Conservation (phyloP, 2,329 filamentous ascomycete genomes). For the Ascochyta rabiei region DNA sequence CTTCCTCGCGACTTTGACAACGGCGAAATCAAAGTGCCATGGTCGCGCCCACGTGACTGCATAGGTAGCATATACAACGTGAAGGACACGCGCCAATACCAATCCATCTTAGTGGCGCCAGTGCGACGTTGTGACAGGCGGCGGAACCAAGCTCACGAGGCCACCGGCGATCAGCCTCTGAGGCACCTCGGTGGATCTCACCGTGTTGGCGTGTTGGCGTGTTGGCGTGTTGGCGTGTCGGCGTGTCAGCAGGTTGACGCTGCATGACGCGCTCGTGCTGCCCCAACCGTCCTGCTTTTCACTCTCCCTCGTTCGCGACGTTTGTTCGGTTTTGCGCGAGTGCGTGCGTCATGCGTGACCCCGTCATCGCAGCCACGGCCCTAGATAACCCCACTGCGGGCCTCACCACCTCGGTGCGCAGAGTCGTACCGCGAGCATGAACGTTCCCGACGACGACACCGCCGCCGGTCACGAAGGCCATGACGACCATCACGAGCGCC, state of each 20-base stretch:
- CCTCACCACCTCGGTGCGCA: constrained; percentile 5
- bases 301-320: neutral
- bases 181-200: too few species aligned
- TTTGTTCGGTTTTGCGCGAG: neutral
- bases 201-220: too few species aligned
- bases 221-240: too few species aligned
- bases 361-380: constrained; percentile 7
- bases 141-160: constrained; percentile 11
- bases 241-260: neutral
- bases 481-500: constrained; percentile 21
- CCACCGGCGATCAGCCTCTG: neutral
- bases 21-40: too few species aligned
- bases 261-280: constrained; percentile 13
- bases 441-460: constrained; percentile 23
- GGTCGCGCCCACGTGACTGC: too few species aligned
- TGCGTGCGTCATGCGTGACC: constrained; percentile 6
- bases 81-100: too few species aligned
- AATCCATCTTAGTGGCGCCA: constrained; percentile 4
- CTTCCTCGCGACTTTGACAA: too few species aligned
- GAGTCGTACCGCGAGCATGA: constrained; percentile 19
- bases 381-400: constrained; percentile 8
- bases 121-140: constrained; percentile 14
- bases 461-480: constrained; percentile 21
- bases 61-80: too few species aligned
- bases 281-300: neutral